Conservation (phyloP, 179 eudicot genomes). For the Nepenthes alata region DNA sequence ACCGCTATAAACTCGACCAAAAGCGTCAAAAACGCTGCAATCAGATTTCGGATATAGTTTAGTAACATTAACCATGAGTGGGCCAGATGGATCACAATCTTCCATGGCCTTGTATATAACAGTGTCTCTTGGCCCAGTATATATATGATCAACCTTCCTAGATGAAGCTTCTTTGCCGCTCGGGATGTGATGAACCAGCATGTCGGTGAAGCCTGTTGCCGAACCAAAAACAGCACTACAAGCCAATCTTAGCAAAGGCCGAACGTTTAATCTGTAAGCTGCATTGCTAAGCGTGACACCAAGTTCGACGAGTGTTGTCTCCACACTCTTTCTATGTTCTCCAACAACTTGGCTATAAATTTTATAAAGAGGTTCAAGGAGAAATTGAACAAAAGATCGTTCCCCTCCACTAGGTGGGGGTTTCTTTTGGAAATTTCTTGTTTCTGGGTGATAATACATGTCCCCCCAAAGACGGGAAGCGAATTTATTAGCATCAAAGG, state of each 20-base stretch:
- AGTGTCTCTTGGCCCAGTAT: constrained; percentile 80
- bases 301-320: constrained; percentile 81
- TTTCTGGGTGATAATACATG: constrained; percentile 59
- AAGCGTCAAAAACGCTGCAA: constrained; percentile 98
- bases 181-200: constrained; percentile 92
- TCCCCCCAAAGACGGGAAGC: constrained; percentile 98
- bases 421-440: constrained; percentile 61
- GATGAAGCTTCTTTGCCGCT: constrained; percentile 82
- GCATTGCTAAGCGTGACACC: constrained; percentile 92
- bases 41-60: constrained; percentile 93
- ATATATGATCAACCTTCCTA: constrained; percentile 77
- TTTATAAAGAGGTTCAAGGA: constrained; percentile 93
- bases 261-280: constrained; percentile 76
- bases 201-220: constrained; percentile 98
- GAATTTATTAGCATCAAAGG: constrained; percentile 84
- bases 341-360: constrained; percentile 96
- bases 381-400: constrained; percentile 87
- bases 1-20: constrained; percentile 98
- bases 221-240: constrained; percentile 97
- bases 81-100: constrained; percentile 80
- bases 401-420: constrained; percentile 69
- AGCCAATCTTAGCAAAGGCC: constrained; percentile 90
- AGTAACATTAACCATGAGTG: constrained; percentile 86
- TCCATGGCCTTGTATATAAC: constrained; percentile 66
- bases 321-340: constrained; percentile 98